phyloP scores from a whole-genome alignment of 495 filamentous ascomycete genomes.

The Hypoxylon fragiforme region DNA sequence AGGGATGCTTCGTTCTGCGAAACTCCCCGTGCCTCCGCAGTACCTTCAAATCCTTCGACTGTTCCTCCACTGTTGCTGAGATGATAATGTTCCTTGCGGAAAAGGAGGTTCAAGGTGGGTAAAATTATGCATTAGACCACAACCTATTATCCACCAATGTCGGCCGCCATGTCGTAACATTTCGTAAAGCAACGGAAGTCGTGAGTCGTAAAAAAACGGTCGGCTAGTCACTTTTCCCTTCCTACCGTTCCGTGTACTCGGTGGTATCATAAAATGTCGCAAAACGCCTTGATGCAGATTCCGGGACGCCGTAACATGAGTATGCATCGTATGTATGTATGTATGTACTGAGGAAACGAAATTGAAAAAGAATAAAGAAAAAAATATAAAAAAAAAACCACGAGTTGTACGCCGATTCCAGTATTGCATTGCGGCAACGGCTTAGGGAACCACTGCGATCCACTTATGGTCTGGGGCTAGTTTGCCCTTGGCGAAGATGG shows the following conservation, averaged over 20 bases:
- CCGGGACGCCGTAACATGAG: constrained; percentile 22
- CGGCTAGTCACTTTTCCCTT: constrained; percentile 13
- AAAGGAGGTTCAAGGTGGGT: constrained; percentile 1
- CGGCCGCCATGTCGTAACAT: too few species aligned
- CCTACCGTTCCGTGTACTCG: constrained; percentile 31
- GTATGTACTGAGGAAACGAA: too few species aligned
- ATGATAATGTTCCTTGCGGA: constrained; percentile 4
- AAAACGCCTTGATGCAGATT: constrained; percentile 35
- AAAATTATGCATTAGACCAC: constrained; percentile 28
- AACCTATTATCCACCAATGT: background rate
- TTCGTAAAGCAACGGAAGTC: too few species aligned
- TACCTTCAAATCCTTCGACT: background rate
- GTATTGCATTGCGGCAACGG: too few species aligned
- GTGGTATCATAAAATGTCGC: constrained; percentile 28
- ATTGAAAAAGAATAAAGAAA: constrained; percentile 8
- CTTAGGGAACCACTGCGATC: background rate
- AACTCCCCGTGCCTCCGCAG: constrained; percentile 1
- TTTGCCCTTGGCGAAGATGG: background rate
- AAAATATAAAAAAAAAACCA: background rate
- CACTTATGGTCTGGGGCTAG: background rate
- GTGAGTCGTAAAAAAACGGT: constrained; percentile 5
- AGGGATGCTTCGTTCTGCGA: constrained; percentile 8
- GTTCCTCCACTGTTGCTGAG: constrained; percentile 5
- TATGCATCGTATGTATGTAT: constrained; percentile 24
- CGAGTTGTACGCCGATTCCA: constrained; percentile 1